Conservation (phyloP, 805 yeast genomes). For the Limtongia smithiae region DNA sequence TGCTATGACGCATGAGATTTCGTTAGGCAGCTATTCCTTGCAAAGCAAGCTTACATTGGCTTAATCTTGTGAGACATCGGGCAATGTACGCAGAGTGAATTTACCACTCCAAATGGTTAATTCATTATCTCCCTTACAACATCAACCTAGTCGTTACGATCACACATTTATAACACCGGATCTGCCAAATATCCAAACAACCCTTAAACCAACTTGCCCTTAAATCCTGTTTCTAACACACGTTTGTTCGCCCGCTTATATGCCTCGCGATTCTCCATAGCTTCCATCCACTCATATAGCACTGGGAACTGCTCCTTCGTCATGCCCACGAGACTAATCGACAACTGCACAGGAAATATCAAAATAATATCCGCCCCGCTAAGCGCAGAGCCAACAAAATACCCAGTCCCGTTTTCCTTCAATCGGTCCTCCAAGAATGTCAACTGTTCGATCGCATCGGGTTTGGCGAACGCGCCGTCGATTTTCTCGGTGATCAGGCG, state of each 20-base stretch:
- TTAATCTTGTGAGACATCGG: too few relatives aligned
- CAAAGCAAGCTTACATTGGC: too few relatives aligned
- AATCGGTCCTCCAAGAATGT: constrained; percentile 44
- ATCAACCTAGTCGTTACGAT: too few relatives aligned
- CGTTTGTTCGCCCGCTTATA: constrained; percentile 23
- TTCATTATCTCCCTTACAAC: too few relatives aligned
- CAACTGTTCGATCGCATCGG: constrained; percentile 45
- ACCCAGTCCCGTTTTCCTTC: constrained; percentile 47
- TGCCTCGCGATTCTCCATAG: constrained; percentile 34
- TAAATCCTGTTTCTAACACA: too few relatives aligned
- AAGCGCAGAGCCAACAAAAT: constrained; percentile 56
- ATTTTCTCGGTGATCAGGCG: constrained; percentile 45
- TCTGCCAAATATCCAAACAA: too few relatives aligned
- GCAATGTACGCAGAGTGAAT: too few relatives aligned
- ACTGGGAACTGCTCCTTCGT: constrained; percentile 31
- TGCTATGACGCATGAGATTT: too few relatives aligned
- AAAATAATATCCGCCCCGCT: constrained; percentile 61
- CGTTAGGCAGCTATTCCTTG: too few relatives aligned
- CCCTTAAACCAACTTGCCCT: too few relatives aligned
- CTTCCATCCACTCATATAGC: constrained; percentile 31
- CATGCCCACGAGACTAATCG: constrained; percentile 13
- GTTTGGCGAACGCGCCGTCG: constrained; percentile 48
- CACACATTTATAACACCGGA: too few relatives aligned
- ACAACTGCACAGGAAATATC: constrained; percentile 43
- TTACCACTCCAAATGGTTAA: too few relatives aligned